phyloP scores from a whole-genome alignment of 495 filamentous ascomycete genomes.

The Evansstolkia leycettana region DNA sequence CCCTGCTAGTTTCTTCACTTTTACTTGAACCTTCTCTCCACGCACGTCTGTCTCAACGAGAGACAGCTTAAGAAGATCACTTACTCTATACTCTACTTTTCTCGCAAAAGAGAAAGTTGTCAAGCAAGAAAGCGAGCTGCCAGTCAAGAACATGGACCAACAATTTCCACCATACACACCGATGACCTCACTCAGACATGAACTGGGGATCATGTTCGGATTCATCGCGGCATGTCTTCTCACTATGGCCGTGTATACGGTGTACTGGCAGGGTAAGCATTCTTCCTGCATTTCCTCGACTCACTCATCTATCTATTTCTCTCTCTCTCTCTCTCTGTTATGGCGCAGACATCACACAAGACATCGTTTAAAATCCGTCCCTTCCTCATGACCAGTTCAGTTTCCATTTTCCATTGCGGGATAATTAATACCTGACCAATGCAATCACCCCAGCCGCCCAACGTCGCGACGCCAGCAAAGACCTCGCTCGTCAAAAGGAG shows the following conservation, averaged over 20 bases:
- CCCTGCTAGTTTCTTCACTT: too few species aligned
- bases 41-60: too few species aligned
- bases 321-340: too few species aligned
- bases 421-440: not conserved
- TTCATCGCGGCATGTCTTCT: slow-evolving; percentile 26
- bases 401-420: not conserved
- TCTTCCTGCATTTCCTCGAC: slow-evolving; percentile 1
- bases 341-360: too few species aligned
- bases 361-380: too few species aligned
- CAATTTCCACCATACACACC: slow-evolving; percentile 20
- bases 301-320: not conserved
- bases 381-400: not conserved
- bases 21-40: too few species aligned
- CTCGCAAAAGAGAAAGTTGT: too few species aligned
- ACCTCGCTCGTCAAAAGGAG: slow-evolving; percentile 23
- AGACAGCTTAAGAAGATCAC: too few species aligned
- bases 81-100: too few species aligned
- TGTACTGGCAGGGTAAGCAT: slow-evolving; percentile 24
- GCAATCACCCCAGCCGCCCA: slow-evolving; percentile 8
- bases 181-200: slow-evolving; percentile 19
- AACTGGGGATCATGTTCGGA: slow-evolving; percentile 32
- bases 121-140: too few species aligned
- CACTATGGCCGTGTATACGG: slow-evolving; percentile 24
- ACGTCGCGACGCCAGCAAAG: slow-evolving; percentile 13
- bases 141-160: slow-evolving; percentile 1